Evolutionary conservation across 345 rosid species (phyloP).

Genomic region (Eucalyptus tenuipes): DNA sequence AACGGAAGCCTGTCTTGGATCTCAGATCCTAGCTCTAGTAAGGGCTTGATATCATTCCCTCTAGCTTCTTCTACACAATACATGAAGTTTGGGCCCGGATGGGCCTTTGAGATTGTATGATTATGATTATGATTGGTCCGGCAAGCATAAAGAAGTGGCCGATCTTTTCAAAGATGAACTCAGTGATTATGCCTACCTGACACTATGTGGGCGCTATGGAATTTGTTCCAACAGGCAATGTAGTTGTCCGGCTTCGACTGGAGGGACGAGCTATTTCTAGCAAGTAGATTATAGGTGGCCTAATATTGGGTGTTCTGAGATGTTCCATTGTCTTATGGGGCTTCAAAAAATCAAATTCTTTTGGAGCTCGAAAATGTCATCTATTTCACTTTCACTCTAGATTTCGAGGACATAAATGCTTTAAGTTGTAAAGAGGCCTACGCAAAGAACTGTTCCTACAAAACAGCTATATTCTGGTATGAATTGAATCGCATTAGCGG

Average conservation of each 20-base stretch:
- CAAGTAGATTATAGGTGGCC: not conserved
- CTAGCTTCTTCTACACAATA: not conserved
- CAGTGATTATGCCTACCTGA: not conserved
- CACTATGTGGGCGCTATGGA: not conserved
- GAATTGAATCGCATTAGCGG: not conserved
- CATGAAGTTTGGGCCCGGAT: constrained; percentile 1
- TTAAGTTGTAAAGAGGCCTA: constrained; percentile 2
- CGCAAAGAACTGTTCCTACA: not conserved
- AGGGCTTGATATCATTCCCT: not conserved
- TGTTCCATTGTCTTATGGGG: not conserved
- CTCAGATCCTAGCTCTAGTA: not conserved
- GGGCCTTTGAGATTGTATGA: constrained; percentile 9
- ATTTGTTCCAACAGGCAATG: not conserved
- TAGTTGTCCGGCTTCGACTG: not conserved
- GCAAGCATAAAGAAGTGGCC: not conserved
- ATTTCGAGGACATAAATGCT: not conserved
- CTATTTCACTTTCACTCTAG: not conserved
- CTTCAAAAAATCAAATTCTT: not conserved
- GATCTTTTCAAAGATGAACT: not conserved
- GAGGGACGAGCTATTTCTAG: not conserved
- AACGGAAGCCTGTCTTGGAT: not conserved
- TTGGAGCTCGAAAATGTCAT: not conserved
- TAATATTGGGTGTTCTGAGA: not conserved
- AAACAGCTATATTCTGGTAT: not conserved
- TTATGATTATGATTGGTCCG: not conserved